Percentiles rank a stretch among this genome's conserved stretches.
These are phyloP conservation scores for Bothriochloa decipiens DNA, from an alignment of 176 grass and related monocot genomes.

Conservation along the genomic window DNA sequence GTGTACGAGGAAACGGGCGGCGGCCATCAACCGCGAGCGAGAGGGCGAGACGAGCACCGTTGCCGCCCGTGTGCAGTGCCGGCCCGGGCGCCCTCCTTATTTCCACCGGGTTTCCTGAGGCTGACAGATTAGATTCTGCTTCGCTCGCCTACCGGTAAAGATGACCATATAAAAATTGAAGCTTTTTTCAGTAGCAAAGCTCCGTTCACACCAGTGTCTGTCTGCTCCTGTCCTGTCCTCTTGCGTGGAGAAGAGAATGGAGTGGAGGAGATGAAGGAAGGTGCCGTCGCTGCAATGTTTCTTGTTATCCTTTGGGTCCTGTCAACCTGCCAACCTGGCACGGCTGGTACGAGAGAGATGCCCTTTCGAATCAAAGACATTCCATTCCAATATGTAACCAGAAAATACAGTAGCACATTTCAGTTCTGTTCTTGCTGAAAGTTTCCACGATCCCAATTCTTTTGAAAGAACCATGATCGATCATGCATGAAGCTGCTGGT, in stretches of 20 bases:
- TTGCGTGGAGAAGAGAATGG: neutral
- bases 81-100: slow-evolving; percentile 27
- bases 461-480: neutral
- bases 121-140: slow-evolving; percentile 9
- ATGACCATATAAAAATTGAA: neutral
- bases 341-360: neutral
- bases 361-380: neutral
- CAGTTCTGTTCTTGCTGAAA: neutral
- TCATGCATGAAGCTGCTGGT: neutral
- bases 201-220: slow-evolving; percentile 24
- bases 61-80: neutral
- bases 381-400: neutral
- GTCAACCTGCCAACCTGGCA: neutral
- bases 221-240: neutral
- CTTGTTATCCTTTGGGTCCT: neutral
- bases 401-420: neutral
- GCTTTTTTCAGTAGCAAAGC: slow-evolving; percentile 32
- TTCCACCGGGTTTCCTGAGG: neutral
- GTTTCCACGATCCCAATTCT: neutral
- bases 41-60: neutral
- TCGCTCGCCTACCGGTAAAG: slow-evolving; percentile 21
- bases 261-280: neutral
- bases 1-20: slow-evolving; percentile 42
- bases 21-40: slow-evolving; percentile 39
- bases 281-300: neutral